A percentile compares a stretch with the other conserved stretches of the same genome.
These are phyloP conservation scores for Pythium sp. DNA, from an alignment of 352 stramenopile genomes.

Conservation along the genomic window DNA sequence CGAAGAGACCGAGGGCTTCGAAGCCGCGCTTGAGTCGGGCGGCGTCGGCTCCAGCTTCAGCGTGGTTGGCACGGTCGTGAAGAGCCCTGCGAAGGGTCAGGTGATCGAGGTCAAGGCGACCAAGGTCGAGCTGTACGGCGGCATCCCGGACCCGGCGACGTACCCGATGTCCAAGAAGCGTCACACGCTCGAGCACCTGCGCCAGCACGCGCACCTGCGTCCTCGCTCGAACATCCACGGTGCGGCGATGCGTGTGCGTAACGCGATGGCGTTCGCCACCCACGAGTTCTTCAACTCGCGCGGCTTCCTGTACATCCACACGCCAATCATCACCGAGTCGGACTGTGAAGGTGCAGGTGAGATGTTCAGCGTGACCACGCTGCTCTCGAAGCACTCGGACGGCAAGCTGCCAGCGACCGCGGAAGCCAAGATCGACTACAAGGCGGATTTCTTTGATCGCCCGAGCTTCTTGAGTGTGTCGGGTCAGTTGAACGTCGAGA, in stretches of 20 bases:
- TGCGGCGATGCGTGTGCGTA: constrained; percentile 90
- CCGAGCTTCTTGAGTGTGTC: constrained; percentile 92
- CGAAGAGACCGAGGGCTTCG: constrained; percentile 78
- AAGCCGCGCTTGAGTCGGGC: constrained; percentile 67
- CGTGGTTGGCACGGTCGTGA: constrained; percentile 84
- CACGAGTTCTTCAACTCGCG: constrained; percentile 93
- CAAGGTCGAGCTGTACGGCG: constrained; percentile 83
- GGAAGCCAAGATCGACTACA: constrained; percentile 83
- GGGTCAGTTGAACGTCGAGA: constrained; percentile 97
- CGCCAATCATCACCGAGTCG: constrained; percentile 93
- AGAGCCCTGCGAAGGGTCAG: constrained; percentile 89
- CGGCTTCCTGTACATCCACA: constrained; percentile 95
- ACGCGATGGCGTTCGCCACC: constrained; percentile 92
- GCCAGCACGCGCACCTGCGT: constrained; percentile 91
- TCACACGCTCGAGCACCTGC: constrained; percentile 92
- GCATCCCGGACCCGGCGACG: constrained; percentile 77
- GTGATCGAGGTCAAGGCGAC: constrained; percentile 90
- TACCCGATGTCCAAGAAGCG: constrained; percentile 95
- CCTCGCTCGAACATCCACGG: constrained; percentile 90
- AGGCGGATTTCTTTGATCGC: constrained; percentile 90
- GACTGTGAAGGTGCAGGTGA: constrained; percentile 98
- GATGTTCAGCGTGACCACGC: constrained; percentile 94
- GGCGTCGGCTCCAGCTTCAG: constrained; percentile 85
- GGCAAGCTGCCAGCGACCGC: constrained; percentile 61
- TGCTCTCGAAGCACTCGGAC: constrained; percentile 82